Evolutionary conservation across 1,284 basidiomycete genomes (phyloP), one percentile per base, ranked within the genome.

Genomic region (Ustilago tritici): DNA sequence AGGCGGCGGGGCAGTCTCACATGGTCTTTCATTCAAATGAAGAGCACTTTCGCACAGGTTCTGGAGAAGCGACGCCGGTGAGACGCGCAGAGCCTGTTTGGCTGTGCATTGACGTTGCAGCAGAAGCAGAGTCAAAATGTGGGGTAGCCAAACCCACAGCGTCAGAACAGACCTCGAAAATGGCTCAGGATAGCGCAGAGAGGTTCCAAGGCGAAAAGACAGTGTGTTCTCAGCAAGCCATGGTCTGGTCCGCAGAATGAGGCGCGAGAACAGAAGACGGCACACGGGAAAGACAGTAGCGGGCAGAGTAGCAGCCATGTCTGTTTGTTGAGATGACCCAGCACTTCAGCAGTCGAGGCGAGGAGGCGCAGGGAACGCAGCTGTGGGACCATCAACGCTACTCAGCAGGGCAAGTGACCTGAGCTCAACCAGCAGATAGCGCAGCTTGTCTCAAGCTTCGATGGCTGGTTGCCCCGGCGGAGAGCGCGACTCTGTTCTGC

Each of bases 51-150:
- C 15, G 3, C 34, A 40, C 19, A 14, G 35, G 17, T 8, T 19
- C 56, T 19, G n/a, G 35, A 31, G 28, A 50, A 36, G 2, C 23
- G 17, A 46, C 28, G 19, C 35, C n/a, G 58, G 60, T 61, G 52
- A 61, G 53, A 61, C 53, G 60, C 47, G 60, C 60, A 52, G 41
- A 55, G 60, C 52, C 40, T 35, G 2, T 43, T 28, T 49, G n/a
- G 46, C 50, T 54, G 59, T 32, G 50, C 59, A 61, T 55, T 46
- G 50, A 55, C 60, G 60, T 35, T 61, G 43, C 55, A 52, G 43
- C 63, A 56, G 31, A 57, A 53, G 40, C 49, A 60, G 23, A 50
- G 49, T 28, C 23, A 50, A 50, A 32, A 32, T 50, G 49, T 50
- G 49, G 49, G 49, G 49, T 12, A 50, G 49, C 23, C 46, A 50